These are phyloP conservation scores for Truncatella angustata DNA, from an alignment of 2,329 filamentous ascomycete genomes.

Conservation along the genomic window DNA sequence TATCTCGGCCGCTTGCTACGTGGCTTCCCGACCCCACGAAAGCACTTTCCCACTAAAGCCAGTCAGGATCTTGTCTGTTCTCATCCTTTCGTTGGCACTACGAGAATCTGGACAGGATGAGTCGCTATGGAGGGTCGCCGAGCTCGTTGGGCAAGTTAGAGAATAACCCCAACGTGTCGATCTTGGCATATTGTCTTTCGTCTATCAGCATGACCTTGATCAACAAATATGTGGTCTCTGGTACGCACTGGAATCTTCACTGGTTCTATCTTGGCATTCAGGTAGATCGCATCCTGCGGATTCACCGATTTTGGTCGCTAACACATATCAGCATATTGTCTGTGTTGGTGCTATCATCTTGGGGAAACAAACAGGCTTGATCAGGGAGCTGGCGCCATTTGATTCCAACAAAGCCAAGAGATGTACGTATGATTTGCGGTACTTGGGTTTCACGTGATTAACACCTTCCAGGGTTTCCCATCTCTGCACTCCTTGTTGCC, in stretches of 20 bases:
- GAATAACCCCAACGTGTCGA: slow-evolving; percentile 76
- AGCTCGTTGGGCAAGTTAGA: slow-evolving; percentile 41
- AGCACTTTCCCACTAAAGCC: not conserved
- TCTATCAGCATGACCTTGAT: slow-evolving; percentile 99
- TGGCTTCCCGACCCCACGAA: no score
- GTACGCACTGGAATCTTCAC: slow-evolving; percentile 88
- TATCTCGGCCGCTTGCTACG: no score
- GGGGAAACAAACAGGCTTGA: slow-evolving; percentile 78
- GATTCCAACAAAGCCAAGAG: slow-evolving; percentile 86
- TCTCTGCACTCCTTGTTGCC: slow-evolving; percentile 90
- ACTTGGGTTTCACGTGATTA: no score
- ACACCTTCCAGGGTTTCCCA: slow-evolving; percentile 67
- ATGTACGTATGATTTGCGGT: slow-evolving; percentile 40
- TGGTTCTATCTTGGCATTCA: slow-evolving; percentile 92
- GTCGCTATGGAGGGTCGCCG: not conserved
- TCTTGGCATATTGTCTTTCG: slow-evolving; percentile 86
- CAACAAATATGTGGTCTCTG: slow-evolving; percentile 97
- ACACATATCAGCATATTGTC: slow-evolving; percentile 67
- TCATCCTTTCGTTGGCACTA: not conserved
- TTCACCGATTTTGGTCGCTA: no score
- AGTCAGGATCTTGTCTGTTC: not conserved
- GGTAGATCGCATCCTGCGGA: no score
- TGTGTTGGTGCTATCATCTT: slow-evolving; percentile 81
- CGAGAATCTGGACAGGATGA: not conserved
- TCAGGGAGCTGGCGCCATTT: slow-evolving; percentile 78